Conservation (phyloP, 306 rosid species). For the Lupinus albus region DNA sequence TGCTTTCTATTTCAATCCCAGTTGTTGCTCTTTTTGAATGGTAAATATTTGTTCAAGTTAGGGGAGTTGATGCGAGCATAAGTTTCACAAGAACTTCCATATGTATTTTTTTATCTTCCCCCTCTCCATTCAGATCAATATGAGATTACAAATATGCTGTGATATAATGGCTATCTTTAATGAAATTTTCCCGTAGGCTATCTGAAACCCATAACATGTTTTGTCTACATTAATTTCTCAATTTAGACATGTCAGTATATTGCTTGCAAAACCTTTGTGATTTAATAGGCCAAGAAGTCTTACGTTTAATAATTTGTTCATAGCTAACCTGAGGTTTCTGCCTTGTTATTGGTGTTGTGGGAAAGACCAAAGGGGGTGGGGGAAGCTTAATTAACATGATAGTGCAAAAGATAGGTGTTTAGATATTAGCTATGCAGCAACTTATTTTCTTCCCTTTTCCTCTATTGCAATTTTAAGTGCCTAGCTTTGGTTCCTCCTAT, state of each 20-base stretch:
- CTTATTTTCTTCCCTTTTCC: not conserved
- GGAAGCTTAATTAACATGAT: not conserved
- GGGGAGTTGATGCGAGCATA: not conserved
- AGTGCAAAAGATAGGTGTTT: not conserved
- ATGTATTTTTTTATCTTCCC: too few species aligned
- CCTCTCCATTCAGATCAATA: not conserved
- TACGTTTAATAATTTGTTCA: not conserved
- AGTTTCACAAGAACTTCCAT: not conserved
- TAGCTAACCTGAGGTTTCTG: not conserved
- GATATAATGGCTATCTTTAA: not conserved
- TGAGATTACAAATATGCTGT: not conserved
- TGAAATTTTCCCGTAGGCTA: not conserved
- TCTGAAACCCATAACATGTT: not conserved
- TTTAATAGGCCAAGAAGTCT: not conserved
- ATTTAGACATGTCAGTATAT: not conserved
- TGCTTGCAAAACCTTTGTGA: not conserved
- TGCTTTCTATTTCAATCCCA: constrained; percentile 16
- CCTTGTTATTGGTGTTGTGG: not conserved
- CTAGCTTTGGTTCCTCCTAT: not conserved
- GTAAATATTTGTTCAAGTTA: not conserved
- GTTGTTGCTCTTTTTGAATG: constrained; percentile 1
- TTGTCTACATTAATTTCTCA: not conserved
- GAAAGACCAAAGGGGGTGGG: not conserved
- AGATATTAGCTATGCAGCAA: not conserved
- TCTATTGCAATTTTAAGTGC: not conserved